Base-by-base conservation (phyloP, 805 yeast genomes). In the Nakazawaea sp. region DNA sequence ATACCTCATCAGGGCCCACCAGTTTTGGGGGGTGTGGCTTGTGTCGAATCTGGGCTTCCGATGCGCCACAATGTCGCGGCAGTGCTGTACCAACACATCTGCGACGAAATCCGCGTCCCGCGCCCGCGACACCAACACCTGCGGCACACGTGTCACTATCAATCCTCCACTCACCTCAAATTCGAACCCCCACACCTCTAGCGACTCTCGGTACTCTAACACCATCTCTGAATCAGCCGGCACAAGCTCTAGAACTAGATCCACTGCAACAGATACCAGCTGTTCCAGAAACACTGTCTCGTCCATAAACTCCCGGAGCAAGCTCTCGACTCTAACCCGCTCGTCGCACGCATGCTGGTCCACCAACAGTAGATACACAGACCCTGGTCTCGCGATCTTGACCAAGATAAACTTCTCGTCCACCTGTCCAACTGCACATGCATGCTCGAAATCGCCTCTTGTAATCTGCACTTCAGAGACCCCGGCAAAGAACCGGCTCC, bases 321-420 rank as follows among this genome's bases (percentile, higher is more conserved):
- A 47, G 1, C 42, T 35, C 47, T 87, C 96, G 2, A 81, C 69
- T 32, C 64, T 62, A 0, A 83, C 63, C 38, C 96, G 56, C 51
- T 87, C 95, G 56, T 83, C 94, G 37, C 81, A 75, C 0, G 95
- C 95, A 61, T 87, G 96, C 49, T 86, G 96, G 51, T 87, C 96
- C 4, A 82, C 48, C 1, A 74, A 56, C 16, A 73, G 53, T 12
- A 74, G 42, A 1, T 43, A 24, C 1, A 49, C n/a, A 8, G 33
- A 23, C 15, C 40, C 36, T 19, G 40, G 37, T 5, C 15, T 16
- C 10, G 35, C 36, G 5, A 46, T 15, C 18, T 54, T 61, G 2
- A 71, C 53, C 4, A 86, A 57, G 7, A 87, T 74, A 48, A 84
- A 84, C 50, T 80, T 82, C 3, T 56, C 49, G 32, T 77, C 85